phyloP scores from a whole-genome alignment of 192 early-diverging fungal species.

The Rhizoclosmatium sp. region DNA sequence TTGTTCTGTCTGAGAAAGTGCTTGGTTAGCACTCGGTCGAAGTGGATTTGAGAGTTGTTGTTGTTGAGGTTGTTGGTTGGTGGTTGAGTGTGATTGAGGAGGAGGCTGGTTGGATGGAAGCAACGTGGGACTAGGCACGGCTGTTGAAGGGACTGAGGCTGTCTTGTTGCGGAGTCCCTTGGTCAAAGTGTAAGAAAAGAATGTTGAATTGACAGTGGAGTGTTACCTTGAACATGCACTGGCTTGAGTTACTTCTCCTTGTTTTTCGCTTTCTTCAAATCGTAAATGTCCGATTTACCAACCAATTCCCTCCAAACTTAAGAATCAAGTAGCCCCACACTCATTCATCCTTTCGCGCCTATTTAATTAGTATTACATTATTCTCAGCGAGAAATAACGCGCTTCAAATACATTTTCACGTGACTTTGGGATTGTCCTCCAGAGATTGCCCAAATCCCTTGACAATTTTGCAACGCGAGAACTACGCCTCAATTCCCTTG shows the following conservation, averaged over 20 bases:
- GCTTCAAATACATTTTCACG: background rate
- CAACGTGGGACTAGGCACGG: too few species aligned
- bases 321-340: background rate
- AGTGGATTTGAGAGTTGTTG: too few species aligned
- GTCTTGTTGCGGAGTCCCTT: background rate
- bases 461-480: background rate
- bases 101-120: too few species aligned
- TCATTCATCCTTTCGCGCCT: background rate
- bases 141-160: background rate
- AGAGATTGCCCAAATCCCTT: constrained; percentile 13
- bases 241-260: background rate
- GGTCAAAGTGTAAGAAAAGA: background rate
- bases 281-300: background rate
- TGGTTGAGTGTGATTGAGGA: too few species aligned
- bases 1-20: background rate
- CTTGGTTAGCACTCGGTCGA: background rate
- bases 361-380: background rate
- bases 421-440: constrained; percentile 9
- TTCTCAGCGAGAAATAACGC: background rate
- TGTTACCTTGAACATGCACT: background rate
- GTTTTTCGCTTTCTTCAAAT: background rate
- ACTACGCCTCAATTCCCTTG: background rate
- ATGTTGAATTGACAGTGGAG: background rate
- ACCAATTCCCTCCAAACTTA: background rate
- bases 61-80: too few species aligned